phyloP scores from a whole-genome alignment of 257 asterid species.

The Anisodus acutangulus region DNA sequence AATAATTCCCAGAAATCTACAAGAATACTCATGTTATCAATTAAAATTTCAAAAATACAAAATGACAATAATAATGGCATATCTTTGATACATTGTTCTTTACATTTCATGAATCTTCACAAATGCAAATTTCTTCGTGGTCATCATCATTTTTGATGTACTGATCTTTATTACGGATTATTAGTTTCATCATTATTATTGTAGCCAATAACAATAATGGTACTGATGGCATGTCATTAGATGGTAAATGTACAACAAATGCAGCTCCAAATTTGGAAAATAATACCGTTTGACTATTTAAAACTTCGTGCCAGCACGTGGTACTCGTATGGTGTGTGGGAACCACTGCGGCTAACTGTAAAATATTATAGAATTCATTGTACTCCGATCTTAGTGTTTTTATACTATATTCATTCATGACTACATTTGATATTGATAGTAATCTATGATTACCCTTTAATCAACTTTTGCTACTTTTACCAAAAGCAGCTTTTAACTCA shows the following conservation, averaged over 20 bases:
- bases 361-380: neutral
- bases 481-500: neutral
- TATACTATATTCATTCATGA: too few relatives aligned
- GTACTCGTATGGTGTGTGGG: constrained; percentile 23
- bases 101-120: too few relatives aligned
- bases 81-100: too few relatives aligned
- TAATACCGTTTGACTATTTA: constrained; percentile 11
- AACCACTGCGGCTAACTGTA: neutral
- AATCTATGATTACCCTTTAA: neutral
- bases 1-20: too few relatives aligned
- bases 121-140: too few relatives aligned
- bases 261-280: neutral
- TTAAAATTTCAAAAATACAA: too few relatives aligned
- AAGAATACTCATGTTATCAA: too few relatives aligned
- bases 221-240: constrained; percentile 19
- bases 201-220: neutral
- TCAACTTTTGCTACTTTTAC: neutral
- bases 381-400: neutral
- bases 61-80: too few relatives aligned
- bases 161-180: too few relatives aligned
- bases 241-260: constrained; percentile 1
- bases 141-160: too few relatives aligned
- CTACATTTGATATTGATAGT: too few relatives aligned
- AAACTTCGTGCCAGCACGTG: constrained; percentile 41
- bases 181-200: too few relatives aligned